These are phyloP conservation scores for Sporisorium sorghi DNA, from an alignment of 1,284 basidiomycete genomes.

Conservation along the genomic window DNA sequence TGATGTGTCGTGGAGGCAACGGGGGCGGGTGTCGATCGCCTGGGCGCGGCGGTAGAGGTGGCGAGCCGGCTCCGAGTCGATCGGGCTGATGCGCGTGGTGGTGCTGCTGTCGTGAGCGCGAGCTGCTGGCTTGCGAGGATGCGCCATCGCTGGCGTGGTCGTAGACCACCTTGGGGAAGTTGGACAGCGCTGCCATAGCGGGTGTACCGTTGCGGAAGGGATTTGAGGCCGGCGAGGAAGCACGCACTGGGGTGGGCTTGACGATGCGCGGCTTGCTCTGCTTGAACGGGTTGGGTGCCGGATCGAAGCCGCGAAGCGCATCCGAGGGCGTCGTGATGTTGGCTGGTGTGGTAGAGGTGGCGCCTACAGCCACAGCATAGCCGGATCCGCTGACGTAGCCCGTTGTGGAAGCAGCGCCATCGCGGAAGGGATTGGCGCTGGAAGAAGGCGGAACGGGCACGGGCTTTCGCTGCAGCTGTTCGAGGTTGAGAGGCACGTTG, in stretches of 20 bases:
- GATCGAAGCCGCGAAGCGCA: constrained; percentile 60
- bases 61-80: constrained; percentile 43
- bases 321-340: constrained; percentile 36
- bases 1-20: constrained; percentile 62
- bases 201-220: constrained; percentile 53
- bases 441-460: constrained; percentile 32
- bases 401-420: constrained; percentile 29
- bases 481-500: constrained; percentile 43
- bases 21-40: constrained; percentile 55
- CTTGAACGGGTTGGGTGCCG: constrained; percentile 64
- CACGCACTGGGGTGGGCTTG: constrained; percentile 62
- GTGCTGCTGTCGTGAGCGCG: constrained; percentile 32
- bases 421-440: constrained; percentile 51
- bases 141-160: constrained; percentile 37
- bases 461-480: constrained; percentile 36
- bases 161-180: constrained; percentile 47
- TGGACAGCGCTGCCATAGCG: constrained; percentile 33
- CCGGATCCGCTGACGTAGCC: constrained; percentile 38
- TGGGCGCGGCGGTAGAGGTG: constrained; percentile 52
- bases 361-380: constrained; percentile 40
- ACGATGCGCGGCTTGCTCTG: constrained; percentile 64
- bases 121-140: constrained; percentile 45
- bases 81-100: constrained; percentile 29
- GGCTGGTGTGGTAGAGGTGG: constrained; percentile 29
- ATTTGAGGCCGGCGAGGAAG: constrained; percentile 54